phyloP scores from a whole-genome alignment of 768 basidiomycete genomes.

The Gloeopeniophorella convolvens region DNA sequence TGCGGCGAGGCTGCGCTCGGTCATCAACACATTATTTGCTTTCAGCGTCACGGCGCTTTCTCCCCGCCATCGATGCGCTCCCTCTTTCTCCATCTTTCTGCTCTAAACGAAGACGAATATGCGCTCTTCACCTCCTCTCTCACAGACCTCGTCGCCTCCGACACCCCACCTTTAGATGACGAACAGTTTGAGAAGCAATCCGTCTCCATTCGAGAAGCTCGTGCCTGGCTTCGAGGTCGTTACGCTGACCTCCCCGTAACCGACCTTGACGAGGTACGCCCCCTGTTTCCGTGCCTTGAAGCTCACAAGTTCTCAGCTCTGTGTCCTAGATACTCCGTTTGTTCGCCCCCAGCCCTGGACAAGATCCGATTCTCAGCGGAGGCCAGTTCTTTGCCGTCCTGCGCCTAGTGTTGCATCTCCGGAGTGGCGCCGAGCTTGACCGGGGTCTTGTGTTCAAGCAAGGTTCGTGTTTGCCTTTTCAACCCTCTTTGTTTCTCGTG shows the following conservation, averaged over 20 bases:
- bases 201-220: constrained; percentile 57
- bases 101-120: constrained; percentile 70
- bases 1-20: too few species aligned
- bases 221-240: constrained; percentile 71
- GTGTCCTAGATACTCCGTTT: constrained; percentile 51
- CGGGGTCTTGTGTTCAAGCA: constrained; percentile 67
- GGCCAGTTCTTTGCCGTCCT: constrained; percentile 76
- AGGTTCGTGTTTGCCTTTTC: constrained; percentile 38
- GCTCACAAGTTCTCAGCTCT: not conserved
- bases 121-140: constrained; percentile 57
- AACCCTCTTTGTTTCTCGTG: not conserved
- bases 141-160: constrained; percentile 30
- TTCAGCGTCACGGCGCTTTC: too few species aligned
- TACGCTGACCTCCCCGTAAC: constrained; percentile 47
- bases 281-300: not conserved
- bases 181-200: constrained; percentile 46
- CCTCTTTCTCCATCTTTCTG: constrained; percentile 65
- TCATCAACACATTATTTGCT: too few species aligned
- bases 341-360: constrained; percentile 51
- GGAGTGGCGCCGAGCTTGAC: constrained; percentile 55
- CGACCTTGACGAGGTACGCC: constrained; percentile 54
- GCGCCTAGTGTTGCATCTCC: constrained; percentile 57
- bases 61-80: too few species aligned
- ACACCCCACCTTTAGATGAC: constrained; percentile 30
- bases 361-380: constrained; percentile 48